Conservation (phyloP, 768 basidiomycete genomes). For the Rhodotorula paludigena region DNA sequence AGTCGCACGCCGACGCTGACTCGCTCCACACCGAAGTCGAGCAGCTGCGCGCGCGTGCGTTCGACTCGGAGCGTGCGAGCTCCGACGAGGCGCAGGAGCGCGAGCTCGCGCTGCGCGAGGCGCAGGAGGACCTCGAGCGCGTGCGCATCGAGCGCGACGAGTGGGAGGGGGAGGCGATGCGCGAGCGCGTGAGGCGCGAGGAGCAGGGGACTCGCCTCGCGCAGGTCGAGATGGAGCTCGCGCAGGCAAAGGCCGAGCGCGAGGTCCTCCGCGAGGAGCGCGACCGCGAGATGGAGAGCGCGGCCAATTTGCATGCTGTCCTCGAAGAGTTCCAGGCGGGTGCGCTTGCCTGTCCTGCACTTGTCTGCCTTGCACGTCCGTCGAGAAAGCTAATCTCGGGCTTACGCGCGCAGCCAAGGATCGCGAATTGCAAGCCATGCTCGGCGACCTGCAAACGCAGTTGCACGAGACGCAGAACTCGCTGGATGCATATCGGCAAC, state of each 20-base stretch:
- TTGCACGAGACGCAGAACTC: constrained; percentile 62
- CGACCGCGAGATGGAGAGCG: constrained; percentile 56
- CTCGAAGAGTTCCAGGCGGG: constrained; percentile 91
- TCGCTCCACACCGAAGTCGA: constrained; percentile 62
- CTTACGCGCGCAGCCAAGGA: constrained; percentile 64
- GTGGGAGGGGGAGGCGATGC: constrained; percentile 59
- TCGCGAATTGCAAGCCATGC: constrained; percentile 76
- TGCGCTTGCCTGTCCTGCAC: constrained; percentile 52
- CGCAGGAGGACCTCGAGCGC: constrained; percentile 79
- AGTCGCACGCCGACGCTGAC: constrained; percentile 69
- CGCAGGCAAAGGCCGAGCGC: constrained; percentile 55
- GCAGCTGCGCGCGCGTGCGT: constrained; percentile 47
- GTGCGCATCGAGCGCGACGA: constrained; percentile 75
- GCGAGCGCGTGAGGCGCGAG: constrained; percentile 68
- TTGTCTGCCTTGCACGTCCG: neutral
- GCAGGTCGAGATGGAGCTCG: constrained; percentile 56
- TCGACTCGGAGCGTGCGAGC: constrained; percentile 44
- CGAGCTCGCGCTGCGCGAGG: constrained; percentile 75
- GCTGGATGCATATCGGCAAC: constrained; percentile 82
- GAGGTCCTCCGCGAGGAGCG: constrained; percentile 43
- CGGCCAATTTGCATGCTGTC: constrained; percentile 80
- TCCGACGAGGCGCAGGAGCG: constrained; percentile 64
- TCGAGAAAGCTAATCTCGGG: no score
- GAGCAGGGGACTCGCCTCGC: constrained; percentile 66
- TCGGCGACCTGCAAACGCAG: constrained; percentile 73